A percentile compares a stretch with the other conserved stretches of the same genome.
phyloP scores from a whole-genome alignment of 129 eudicot genomes.

The Centrapalus pauciflorus region DNA sequence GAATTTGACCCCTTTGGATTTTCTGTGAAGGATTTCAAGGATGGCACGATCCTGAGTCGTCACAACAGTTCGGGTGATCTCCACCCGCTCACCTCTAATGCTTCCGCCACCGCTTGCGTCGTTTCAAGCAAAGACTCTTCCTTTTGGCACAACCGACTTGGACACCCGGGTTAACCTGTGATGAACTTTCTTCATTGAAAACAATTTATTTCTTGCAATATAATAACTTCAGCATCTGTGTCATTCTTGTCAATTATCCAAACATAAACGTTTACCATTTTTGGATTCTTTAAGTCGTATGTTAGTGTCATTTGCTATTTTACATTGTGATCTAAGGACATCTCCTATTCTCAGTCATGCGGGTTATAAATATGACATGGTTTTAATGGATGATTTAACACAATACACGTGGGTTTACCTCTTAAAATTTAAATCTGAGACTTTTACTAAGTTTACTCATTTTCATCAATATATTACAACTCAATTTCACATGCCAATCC shows the following conservation, averaged over 20 bases:
- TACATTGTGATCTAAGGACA: not conserved
- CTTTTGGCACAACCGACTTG: slow-evolving; percentile 6
- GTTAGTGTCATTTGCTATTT: not conserved
- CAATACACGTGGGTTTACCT: not conserved
- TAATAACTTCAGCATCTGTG: not conserved
- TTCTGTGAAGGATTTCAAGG: slow-evolving; percentile 12
- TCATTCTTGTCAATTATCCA: not conserved
- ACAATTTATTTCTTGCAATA: not conserved
- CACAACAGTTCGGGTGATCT: slow-evolving; percentile 4
- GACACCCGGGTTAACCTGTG: slow-evolving; percentile 5
- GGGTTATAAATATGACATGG: not conserved
- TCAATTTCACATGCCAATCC: not conserved
- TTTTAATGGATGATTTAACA: not conserved
- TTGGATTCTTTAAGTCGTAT: not conserved
- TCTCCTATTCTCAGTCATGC: not conserved
- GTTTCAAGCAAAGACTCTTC: not conserved
- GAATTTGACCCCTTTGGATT: not conserved
- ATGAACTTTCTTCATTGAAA: not conserved
- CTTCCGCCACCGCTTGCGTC: slow-evolving; percentile 5
- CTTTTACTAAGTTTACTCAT: not conserved
- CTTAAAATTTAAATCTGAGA: not conserved
- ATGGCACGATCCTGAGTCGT: slow-evolving; percentile 12
- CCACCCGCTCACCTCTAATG: not conserved
- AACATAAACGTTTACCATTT: not conserved
- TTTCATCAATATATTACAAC: not conserved